These are phyloP conservation scores for Carnegiea gigantea DNA, from an alignment of 179 eudicot genomes.

Conservation along the genomic window DNA sequence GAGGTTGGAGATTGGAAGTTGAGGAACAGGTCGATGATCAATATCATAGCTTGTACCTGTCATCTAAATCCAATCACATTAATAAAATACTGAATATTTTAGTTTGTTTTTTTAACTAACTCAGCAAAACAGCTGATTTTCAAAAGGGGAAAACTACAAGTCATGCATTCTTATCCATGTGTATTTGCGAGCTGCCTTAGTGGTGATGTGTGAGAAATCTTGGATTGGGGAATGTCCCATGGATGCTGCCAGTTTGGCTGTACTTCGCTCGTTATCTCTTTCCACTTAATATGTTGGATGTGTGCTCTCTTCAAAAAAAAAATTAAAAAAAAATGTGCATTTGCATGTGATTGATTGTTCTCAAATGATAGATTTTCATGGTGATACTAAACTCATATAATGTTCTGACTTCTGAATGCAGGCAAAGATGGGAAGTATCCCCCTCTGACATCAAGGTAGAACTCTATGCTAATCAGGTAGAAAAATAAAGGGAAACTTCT, in stretches of 20 bases:
- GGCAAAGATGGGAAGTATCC: slow-evolving; percentile 32
- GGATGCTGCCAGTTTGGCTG: too few relatives aligned
- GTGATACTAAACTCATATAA: background rate
- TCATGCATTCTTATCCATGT: background rate
- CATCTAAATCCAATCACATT: background rate
- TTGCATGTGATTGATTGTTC: slow-evolving; percentile 5
- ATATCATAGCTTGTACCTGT: background rate
- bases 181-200: background rate
- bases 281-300: too few relatives aligned
- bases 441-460: slow-evolving; percentile 30
- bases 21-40: background rate
- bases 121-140: background rate
- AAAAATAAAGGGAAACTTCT: slow-evolving; percentile 8
- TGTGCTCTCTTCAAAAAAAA: too few relatives aligned
- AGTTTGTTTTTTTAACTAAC: background rate
- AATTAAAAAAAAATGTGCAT: background rate
- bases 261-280: too few relatives aligned
- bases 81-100: background rate
- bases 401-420: slow-evolving; percentile 20
- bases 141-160: background rate
- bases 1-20: background rate
- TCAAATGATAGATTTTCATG: background rate
- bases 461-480: background rate
- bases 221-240: too few relatives aligned
- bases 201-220: too few relatives aligned